Conservation (phyloP, 768 basidiomycete species). For the Agaricus blazei region DNA sequence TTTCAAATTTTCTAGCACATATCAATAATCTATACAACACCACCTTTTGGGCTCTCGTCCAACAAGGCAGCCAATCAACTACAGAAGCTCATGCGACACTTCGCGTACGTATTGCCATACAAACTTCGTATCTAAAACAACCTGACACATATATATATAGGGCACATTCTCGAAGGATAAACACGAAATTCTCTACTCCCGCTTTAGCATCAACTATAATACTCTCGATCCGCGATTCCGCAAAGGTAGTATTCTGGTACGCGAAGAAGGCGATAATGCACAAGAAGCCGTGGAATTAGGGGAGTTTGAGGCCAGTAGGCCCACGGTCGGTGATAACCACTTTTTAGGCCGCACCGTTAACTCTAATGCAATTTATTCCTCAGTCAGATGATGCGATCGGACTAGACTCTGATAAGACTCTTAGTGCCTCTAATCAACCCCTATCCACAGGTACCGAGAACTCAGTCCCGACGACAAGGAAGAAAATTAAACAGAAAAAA, state of each 20-base stretch:
- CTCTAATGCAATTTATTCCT: no score
- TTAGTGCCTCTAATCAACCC: neutral
- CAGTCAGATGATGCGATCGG: no score
- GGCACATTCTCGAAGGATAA: slow-evolving; percentile 88
- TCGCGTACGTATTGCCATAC: slow-evolving; percentile 39
- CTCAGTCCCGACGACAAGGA: slow-evolving; percentile 12
- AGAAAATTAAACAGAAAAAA: slow-evolving; percentile 25
- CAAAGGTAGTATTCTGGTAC: slow-evolving; percentile 82
- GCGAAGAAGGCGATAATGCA: slow-evolving; percentile 35
- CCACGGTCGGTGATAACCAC: no score
- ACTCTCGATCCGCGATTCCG: slow-evolving; percentile 62
- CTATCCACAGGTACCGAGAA: slow-evolving; percentile 7
- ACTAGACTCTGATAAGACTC: no score
- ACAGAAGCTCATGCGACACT: slow-evolving; percentile 80
- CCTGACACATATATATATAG: slow-evolving; percentile 31
- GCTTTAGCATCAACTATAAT: slow-evolving; percentile 88
- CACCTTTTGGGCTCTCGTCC: slow-evolving; percentile 89
- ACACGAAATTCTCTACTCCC: slow-evolving; percentile 83
- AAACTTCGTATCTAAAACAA: neutral
- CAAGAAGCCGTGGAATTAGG: neutral
- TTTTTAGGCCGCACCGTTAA: no score
- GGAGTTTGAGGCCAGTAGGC: no score
- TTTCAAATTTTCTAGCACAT: slow-evolving; percentile 57
- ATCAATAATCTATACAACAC: slow-evolving; percentile 99
- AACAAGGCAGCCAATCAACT: slow-evolving; percentile 72